Percentiles rank a stretch among this genome's conserved stretches.
These are phyloP conservation scores for Epichloe elymi DNA, from an alignment of 2,329 filamentous ascomycete genomes.

Conservation along the genomic window DNA sequence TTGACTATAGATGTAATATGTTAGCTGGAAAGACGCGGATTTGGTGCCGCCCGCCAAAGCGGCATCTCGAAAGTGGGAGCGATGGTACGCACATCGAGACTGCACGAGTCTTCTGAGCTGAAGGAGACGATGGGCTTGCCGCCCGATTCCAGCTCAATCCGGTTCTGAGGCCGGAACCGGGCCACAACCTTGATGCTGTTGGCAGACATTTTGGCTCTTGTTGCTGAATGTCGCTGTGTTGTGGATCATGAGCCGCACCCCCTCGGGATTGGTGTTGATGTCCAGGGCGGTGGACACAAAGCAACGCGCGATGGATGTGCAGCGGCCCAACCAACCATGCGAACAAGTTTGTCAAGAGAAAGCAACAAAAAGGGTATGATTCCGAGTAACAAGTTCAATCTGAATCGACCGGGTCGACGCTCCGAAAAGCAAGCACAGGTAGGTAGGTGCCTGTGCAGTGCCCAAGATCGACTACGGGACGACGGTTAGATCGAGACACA, in stretches of 20 bases:
- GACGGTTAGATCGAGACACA: slow-evolving; percentile 1
- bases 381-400: background rate
- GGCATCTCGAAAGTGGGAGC: background rate
- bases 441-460: slow-evolving; percentile 1
- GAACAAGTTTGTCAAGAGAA: background rate
- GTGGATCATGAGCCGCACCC: slow-evolving; percentile 7
- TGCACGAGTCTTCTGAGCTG: slow-evolving; percentile 77
- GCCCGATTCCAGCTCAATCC: slow-evolving; percentile 77
- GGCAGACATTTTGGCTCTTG: slow-evolving; percentile 36
- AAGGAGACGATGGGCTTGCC: slow-evolving; percentile 88
- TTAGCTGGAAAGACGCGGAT: slow-evolving; percentile 10
- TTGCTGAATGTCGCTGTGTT: slow-evolving; percentile 2
- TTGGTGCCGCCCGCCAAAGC: background rate
- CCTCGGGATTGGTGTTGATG: slow-evolving; percentile 2
- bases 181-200: slow-evolving; percentile 81
- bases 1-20: slow-evolving; percentile 44
- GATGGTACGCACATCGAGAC: slow-evolving; percentile 49
- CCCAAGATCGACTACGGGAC: slow-evolving; percentile 1
- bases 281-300: slow-evolving; percentile 1
- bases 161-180: slow-evolving; percentile 95
- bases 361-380: background rate
- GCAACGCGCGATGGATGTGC: background rate
- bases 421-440: background rate
- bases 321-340: slow-evolving; percentile 1
- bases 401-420: background rate